Evolutionary conservation across 1,139 yeast genomes (phyloP), one percentile per base, ranked within the genome.

Genomic region (Kodamaea fungicola): DNA sequence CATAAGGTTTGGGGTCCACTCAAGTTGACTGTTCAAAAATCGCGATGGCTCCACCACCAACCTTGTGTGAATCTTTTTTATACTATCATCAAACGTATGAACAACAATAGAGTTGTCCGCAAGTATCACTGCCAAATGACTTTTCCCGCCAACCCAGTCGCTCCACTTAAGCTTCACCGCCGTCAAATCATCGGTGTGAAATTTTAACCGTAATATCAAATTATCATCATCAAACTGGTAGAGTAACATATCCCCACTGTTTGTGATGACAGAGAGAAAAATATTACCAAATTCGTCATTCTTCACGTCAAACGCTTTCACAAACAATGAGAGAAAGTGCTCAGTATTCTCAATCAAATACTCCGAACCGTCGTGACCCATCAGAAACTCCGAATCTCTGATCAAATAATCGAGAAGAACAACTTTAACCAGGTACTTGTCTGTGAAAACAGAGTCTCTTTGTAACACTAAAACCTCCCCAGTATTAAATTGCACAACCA

Each of bases 401-500:
- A 60, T 43, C 22, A 65, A 46, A 6, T 50, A 40, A 6, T 62
- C 57, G 39, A 67, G 63, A 24, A 66, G 44, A 27, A 60, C 58
- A 28, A 54, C 46, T 31, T 50, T 52, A 2, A 63, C 57, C 12
- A 36, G 32, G 40, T 61, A 67, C 29, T 54, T 54, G 30, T 53
- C 59, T 2, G 49, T 41, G 22, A 49, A 54, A 8, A 47, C 42
- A 13, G 54, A 50, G 5, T 54, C 50, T 35, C 74, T 49, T 28
- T 55, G 54, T 13, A 69, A 45, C 3, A 67, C 45, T 30, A 69
- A 41, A 8, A 69, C 47, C 41, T 71, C 76, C 0, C 70, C 71
- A 1, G 74, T 59, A 39, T 66, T 70, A 34, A 62, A 59, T 19
- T 70, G 47, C 1, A 66, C 62, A 0, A 64, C 71, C 32, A 70